Evolutionary conservation across 108 stramenopile species (phyloP), one percentile per base, ranked within the genome.

Genomic region (Skeletonema menzelii): DNA sequence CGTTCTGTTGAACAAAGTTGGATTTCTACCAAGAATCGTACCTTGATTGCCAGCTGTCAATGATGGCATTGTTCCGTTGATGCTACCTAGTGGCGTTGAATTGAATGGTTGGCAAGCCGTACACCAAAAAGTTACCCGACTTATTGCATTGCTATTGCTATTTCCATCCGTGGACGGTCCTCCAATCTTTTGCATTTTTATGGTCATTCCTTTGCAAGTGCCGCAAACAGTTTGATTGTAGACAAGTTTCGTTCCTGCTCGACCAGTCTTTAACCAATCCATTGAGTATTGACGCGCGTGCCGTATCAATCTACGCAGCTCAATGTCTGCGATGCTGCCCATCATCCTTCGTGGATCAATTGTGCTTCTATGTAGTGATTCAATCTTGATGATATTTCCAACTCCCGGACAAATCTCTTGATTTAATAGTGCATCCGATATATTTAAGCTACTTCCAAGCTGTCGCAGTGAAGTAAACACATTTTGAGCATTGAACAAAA

Each of bases 341-440:
- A 87, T 76, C 3, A 38, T 42, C 63, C 83, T 62, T 17, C 82
- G 69, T 15, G 88, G 88, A 68, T 86, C 75, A 56, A 89, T 71
- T 55, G 64, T 72, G 12, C 79, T 61, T n/a, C 63, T 58, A 65
- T 89, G 88, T 44, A 89, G 55, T 30, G 79, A 84, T 74, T 89
- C 88, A 22, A 84, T 79, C 63, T 89, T 89, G 79, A 89, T 89
- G 10, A 89, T 85, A 56, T 89, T 89, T 27, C 88, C 88, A 63
- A 85, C 73, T 24, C 88, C 88, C 5, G 88, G 88, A 59, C 59
- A 83, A 5, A 75, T 67, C 42, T 81, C 67, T 73, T 89, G 88
- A 77, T 89, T 77, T 2, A 89, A 69, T 14, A 89, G 35, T 37
- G 79, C 88, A 70, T 85, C 86, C n/a, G 82, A 83, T 44, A 89